Evolutionary conservation across 2,329 filamentous ascomycete species (phyloP), one percentile per base, ranked within the genome.

Genomic region (Fusarium sp.): DNA sequence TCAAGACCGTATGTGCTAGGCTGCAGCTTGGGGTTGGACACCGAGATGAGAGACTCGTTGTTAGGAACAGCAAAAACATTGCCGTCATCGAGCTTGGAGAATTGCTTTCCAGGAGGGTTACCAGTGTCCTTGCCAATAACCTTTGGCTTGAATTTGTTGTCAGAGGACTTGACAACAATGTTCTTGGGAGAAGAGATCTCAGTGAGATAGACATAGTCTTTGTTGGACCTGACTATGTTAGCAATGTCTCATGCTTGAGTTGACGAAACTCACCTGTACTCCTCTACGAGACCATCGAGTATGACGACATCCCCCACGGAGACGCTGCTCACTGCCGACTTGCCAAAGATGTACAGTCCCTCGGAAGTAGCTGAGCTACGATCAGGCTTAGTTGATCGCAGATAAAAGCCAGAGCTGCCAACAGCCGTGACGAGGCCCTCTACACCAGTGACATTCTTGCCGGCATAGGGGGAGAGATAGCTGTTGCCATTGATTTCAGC

Each of bases 51-150:
- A 69, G 83, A 87, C 42, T 83, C 82, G 68, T 89, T 91, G 77
- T 92, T 92, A 16, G 92, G 91, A 9, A 92, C 82, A 4, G 82
- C 87, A 69, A 92, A 92, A 41, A 93, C 83, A 78, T 91, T 89
- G 16, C 90, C 90, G n/a, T 84, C 82, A 71, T 93, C 92, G 5
- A 93, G 84, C 42, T 85, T 84, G 30, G 87, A 89, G 82, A 86
- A 92, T 65, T 90, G 84, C 79, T 87, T 83, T 1, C 86, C 91
- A 0, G 91, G 92, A 11, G 91, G 91, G 10, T 81, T 83, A 7
- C 81, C 74, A 0, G 86, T 88, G 64, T 89, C 85, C 57, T 86
- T 82, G 65, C 91, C 91, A 54, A 94, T 86, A 38, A 91, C 84
- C 16, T 91, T 81, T 4, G 91, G 87, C 55, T 81, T 83, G 24